Evolutionary conservation across 176 grass and related monocot species (phyloP).

Genomic region (Triticum urartu): DNA sequence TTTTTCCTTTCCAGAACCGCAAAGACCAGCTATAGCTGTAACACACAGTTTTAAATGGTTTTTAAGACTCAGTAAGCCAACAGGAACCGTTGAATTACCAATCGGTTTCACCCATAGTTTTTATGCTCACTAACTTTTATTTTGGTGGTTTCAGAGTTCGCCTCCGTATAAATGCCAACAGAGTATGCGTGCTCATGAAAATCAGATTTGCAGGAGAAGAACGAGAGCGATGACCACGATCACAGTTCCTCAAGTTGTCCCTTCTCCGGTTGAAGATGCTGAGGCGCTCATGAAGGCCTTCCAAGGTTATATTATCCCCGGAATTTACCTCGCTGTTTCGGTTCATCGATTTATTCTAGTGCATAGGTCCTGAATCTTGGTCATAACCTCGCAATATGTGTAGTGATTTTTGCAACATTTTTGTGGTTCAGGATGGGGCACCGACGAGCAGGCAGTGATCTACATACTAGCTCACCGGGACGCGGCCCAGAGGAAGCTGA

Average conservation of each 20-base stretch:
- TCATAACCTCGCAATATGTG: neutral
- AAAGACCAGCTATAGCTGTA: neutral
- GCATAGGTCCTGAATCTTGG: neutral
- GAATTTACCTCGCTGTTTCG: neutral
- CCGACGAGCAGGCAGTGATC: conserved; percentile 75
- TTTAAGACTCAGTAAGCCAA: neutral
- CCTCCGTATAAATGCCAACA: conserved; percentile 16
- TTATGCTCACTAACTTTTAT: neutral
- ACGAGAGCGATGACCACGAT: conserved; percentile 53
- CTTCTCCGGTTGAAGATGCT: conserved; percentile 75
- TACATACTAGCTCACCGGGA: conserved; percentile 69
- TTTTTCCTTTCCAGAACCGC: neutral
- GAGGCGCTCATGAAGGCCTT: conserved; percentile 72
- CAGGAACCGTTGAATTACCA: neutral
- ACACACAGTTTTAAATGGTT: neutral
- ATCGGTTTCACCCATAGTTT: neutral
- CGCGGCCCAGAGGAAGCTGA: conserved; percentile 60
- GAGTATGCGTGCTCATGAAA: neutral
- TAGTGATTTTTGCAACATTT: neutral
- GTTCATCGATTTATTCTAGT: neutral
- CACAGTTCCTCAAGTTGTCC: conserved; percentile 46
- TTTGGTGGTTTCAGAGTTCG: neutral
- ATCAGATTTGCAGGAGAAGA: conserved; percentile 6
- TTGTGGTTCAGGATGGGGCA: conserved; percentile 74
- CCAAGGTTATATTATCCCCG: conserved; percentile 39